phyloP scores from a whole-genome alignment of 352 stramenopile species.

The Globisporangium polare region DNA sequence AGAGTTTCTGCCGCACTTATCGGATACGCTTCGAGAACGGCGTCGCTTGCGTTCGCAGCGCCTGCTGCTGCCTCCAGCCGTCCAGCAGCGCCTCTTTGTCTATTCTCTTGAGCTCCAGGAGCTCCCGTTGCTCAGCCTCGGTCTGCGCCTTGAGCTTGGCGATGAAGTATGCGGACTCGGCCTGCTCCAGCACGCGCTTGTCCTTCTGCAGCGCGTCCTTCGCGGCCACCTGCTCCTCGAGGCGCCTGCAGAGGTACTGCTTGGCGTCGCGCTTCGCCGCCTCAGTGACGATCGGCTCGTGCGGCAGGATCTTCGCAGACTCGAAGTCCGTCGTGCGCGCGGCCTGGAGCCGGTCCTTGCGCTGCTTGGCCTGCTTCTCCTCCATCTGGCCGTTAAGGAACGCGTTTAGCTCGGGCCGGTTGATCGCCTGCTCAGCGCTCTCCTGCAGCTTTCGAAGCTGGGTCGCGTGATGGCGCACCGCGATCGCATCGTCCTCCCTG shows the following conservation, averaged over 20 bases:
- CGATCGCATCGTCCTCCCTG: slow-evolving; percentile 23
- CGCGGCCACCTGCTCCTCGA: slow-evolving; percentile 45
- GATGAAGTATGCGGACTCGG: slow-evolving; percentile 56
- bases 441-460: slow-evolving; percentile 41
- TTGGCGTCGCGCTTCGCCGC: slow-evolving; percentile 32
- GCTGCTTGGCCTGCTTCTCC: slow-evolving; percentile 25
- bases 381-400: slow-evolving; percentile 52
- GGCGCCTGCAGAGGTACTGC: slow-evolving; percentile 32
- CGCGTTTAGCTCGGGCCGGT: slow-evolving; percentile 40
- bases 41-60: slow-evolving; percentile 14
- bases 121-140: slow-evolving; percentile 24
- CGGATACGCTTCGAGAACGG: slow-evolving; percentile 1
- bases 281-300: slow-evolving; percentile 25
- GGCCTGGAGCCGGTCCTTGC: slow-evolving; percentile 12
- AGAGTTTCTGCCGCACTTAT: slow-evolving; percentile 7
- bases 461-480: slow-evolving; percentile 20
- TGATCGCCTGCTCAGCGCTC: slow-evolving; percentile 31
- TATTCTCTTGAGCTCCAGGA: slow-evolving; percentile 21
- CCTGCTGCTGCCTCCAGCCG: slow-evolving; percentile 48
- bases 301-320: slow-evolving; percentile 38
- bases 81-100: slow-evolving; percentile 37
- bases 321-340: slow-evolving; percentile 13
- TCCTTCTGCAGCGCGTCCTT: slow-evolving; percentile 38
- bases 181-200: slow-evolving; percentile 36
- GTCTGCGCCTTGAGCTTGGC: slow-evolving; percentile 37